A percentile compares a stretch with the other conserved stretches of the same genome.
Evolutionary conservation across 345 rosid genomes (phyloP).

Genomic region (Pugionium cornutum): DNA sequence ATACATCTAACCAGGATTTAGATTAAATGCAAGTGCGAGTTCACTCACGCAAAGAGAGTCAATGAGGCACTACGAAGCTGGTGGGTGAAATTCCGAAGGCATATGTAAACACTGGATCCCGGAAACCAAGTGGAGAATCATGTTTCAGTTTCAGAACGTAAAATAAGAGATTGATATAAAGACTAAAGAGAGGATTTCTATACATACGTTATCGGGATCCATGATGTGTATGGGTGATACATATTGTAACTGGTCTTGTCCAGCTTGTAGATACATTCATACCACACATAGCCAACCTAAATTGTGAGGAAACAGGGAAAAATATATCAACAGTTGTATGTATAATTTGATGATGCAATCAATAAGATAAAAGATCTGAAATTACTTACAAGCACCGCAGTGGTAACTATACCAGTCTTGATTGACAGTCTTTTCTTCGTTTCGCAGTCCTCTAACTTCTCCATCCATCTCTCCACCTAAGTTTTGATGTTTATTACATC

Average conservation of each 20-base stretch:
- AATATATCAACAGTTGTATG: conserved; percentile 1
- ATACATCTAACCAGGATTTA: background rate
- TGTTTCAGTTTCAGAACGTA: conserved; percentile 11
- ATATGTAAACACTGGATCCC: conserved; percentile 74
- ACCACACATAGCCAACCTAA: conserved; percentile 95
- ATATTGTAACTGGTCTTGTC: conserved; percentile 91
- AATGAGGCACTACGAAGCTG: conserved; percentile 69
- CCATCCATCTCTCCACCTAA: conserved; percentile 98
- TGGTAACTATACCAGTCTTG: conserved; percentile 58
- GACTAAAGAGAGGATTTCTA: background rate
- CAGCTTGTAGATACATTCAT: conserved; percentile 85
- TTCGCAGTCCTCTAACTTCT: conserved; percentile 91
- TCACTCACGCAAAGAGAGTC: conserved; percentile 83
- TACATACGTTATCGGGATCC: conserved; percentile 98
- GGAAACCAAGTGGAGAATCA: conserved; percentile 32
- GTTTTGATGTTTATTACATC: conserved; percentile 24
- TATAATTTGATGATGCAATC: conserved; percentile 3
- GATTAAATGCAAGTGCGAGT: conserved; percentile 22
- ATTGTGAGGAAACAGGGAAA: background rate
- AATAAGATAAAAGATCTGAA: conserved; percentile 16
- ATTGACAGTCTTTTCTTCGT: conserved; percentile 64
- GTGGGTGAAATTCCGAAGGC: conserved; percentile 85
- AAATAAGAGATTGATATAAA: background rate
- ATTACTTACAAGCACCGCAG: conserved; percentile 59
- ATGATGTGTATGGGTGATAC: conserved; percentile 96